phyloP scores from a whole-genome alignment of 495 filamentous ascomycete genomes.

The Entonaema liquescens region DNA sequence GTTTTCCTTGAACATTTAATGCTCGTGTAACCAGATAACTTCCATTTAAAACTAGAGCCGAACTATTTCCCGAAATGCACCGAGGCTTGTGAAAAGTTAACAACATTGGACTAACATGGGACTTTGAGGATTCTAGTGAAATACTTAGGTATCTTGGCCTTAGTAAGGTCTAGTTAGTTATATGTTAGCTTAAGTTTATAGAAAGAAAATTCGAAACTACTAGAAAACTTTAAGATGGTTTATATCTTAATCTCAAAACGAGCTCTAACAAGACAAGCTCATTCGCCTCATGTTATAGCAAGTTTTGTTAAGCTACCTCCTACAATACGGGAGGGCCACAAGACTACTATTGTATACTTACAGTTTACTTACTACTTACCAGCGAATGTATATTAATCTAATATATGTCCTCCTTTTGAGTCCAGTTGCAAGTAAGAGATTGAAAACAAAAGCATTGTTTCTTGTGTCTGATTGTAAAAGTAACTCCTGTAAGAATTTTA shows the following conservation, averaged over 20 bases:
- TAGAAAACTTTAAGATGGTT: neutral
- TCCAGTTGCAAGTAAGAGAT: neutral
- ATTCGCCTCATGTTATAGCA: too few species aligned
- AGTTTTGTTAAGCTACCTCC: too few species aligned
- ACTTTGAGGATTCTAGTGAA: neutral
- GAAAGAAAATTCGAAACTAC: neutral
- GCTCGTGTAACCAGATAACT: neutral
- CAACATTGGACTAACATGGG: neutral
- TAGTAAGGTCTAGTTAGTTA: neutral
- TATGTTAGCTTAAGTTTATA: neutral
- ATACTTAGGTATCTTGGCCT: too few species aligned
- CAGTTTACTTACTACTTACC: too few species aligned
- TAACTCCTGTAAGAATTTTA: too few species aligned
- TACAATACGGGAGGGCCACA: too few species aligned
- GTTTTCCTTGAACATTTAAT: neutral
- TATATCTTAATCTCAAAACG: neutral
- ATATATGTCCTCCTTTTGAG: neutral
- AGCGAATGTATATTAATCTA: neutral
- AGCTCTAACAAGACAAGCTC: neutral
- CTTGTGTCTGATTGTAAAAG: too few species aligned
- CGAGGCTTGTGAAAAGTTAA: neutral
- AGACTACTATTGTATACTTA: too few species aligned
- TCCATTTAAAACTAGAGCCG: neutral
- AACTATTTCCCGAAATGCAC: neutral
- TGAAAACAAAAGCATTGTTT: too few species aligned